Base-by-base conservation (phyloP, 306 rosid genomes). In the Dryas drummondii region DNA sequence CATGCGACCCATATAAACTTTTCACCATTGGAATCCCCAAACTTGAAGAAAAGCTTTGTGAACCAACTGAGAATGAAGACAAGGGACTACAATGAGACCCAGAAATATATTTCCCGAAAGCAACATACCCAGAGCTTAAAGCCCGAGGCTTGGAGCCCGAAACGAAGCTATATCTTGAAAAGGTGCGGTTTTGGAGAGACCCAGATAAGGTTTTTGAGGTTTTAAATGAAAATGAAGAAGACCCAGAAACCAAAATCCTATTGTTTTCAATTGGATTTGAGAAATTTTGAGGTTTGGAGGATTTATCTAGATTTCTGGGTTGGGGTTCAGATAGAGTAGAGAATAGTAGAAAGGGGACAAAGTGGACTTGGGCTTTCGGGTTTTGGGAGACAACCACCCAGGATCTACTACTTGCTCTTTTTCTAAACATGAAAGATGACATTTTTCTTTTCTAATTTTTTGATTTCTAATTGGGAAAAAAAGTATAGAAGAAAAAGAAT, bases 381-480 rank as follows among this genome's bases (percentile, higher is more conserved):
- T 70, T 74, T 64, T 26, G 59, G 65, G 14, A n/a, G 47, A 53
- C 54, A 40, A 47, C 6, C 32, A 14, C 13, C 58, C 17, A 72
- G 56, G 62, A 51, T 52, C 62, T 72, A 58, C 79, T 72, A 13
- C 70, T 70, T 13, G 86, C 76, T 80, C 72, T 62, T 69, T 52
- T 84, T 81, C 78, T 74, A 62, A 57, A 66, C 15, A 19, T 41
- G 32, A 66, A 74, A 79, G 52, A 74, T 26, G 82, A 72, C 90
- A 84, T 87, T 61, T 74, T 82, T 70, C 9, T 17, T 37, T 16
- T 45, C 54, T 1, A 55, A 74, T 64, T 61, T 22, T 58, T 22
- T 41, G 75, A 27, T 45, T 48, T 76, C 12, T 3, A 40, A 40
- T 4, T 4, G 53, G 9, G 53, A 66, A 66, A 32, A 32, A 32